Evolutionary conservation across 2,329 filamentous ascomycete genomes (phyloP).

Genomic region (Sporothrix schenckii): DNA sequence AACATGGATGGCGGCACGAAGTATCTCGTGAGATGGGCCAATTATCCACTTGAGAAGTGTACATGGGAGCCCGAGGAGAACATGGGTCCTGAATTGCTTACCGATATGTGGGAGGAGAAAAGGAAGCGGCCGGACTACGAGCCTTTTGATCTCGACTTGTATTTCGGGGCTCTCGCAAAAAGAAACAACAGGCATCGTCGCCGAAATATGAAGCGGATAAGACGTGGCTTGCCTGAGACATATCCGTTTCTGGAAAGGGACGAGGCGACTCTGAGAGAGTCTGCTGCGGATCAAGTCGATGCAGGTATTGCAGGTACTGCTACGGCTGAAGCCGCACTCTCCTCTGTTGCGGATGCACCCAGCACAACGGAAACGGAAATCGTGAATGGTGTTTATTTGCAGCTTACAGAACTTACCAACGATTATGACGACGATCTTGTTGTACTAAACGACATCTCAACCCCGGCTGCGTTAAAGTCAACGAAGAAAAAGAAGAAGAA

Average conservation of each 20-base stretch:
- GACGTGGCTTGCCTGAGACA: constrained; percentile 44
- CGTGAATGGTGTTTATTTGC: neutral
- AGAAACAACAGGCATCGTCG: constrained; percentile 47
- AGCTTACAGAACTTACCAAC: neutral
- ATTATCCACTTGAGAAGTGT: constrained; percentile 58
- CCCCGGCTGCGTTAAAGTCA: neutral
- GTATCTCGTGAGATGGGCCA: constrained; percentile 68
- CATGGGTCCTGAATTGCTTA: constrained; percentile 46
- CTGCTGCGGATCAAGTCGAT: neutral
- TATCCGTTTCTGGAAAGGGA: constrained; percentile 34
- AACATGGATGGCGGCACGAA: constrained; percentile 42
- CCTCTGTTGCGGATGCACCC: too few relatives aligned
- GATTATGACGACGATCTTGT: constrained; percentile 25
- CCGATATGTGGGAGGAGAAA: constrained; percentile 48
- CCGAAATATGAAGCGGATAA: constrained; percentile 51
- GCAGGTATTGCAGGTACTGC: neutral
- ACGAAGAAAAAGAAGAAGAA: constrained; percentile 28
- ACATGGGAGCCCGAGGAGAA: constrained; percentile 60
- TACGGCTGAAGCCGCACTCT: neutral
- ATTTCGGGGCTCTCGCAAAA: constrained; percentile 40
- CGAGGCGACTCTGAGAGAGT: neutral
- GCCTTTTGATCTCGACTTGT: constrained; percentile 48
- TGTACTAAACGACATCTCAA: constrained; percentile 6
- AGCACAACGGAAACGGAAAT: neutral
- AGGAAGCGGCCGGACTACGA: constrained; percentile 44